A percentile compares a stretch with the other conserved stretches of the same genome.
Evolutionary conservation across 805 yeast genomes (phyloP).

Genomic region (Pichia ethanolica): DNA sequence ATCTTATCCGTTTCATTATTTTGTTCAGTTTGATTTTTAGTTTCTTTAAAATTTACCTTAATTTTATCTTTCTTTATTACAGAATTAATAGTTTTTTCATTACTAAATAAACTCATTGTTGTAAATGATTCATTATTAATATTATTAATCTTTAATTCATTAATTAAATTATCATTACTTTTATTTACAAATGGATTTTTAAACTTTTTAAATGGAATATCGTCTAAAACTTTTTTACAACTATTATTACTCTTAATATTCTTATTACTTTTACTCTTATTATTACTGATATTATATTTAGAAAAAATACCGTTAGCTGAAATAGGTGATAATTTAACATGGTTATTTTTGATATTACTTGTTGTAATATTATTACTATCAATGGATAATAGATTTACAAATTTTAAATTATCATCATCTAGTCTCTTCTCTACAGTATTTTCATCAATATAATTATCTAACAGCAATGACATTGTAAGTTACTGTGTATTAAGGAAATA

Average conservation of each 20-base stretch:
- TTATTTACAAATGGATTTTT: not conserved
- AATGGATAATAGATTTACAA: too few species aligned
- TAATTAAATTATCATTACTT: not conserved
- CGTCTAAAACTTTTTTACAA: not conserved
- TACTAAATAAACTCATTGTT: not conserved
- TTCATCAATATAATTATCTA: too few species aligned
- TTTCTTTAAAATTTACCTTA: too few species aligned
- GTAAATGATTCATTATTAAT: not conserved
- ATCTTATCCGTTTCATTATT: too few species aligned
- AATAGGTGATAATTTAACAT: not conserved
- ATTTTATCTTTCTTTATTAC: too few species aligned
- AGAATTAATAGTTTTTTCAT: too few species aligned
- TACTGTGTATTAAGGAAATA: too few species aligned
- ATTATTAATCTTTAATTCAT: not conserved
- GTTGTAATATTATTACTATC: too few species aligned
- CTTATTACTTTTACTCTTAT: not conserved
- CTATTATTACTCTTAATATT: not conserved
- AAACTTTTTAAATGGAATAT: not conserved
- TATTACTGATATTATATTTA: not conserved
- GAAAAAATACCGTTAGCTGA: not conserved
- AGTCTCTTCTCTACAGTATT: too few species aligned
- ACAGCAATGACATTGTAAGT: too few species aligned
- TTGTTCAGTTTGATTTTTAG: too few species aligned
- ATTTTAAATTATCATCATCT: too few species aligned
- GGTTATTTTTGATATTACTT: not conserved